Evolutionary conservation across 2,329 filamentous ascomycete species (phyloP), one percentile per base, ranked within the genome.

Genomic region (Niveomyces coronatus): DNA sequence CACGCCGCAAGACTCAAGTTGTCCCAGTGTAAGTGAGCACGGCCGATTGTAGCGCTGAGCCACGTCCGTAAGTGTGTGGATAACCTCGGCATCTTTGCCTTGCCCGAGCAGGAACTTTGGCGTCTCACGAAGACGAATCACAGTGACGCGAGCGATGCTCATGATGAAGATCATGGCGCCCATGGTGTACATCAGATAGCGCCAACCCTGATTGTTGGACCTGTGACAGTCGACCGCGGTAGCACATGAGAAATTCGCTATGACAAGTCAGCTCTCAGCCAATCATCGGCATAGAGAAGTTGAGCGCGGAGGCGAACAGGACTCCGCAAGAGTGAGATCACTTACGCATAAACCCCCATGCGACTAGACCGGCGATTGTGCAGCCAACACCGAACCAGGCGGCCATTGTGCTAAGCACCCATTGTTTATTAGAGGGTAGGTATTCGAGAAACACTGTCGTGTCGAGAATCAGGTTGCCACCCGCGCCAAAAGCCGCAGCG

Each of bases 391-490:
- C 65, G 64, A 66, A 71, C 68, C 68, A 70, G 16, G 43, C 40
- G 3, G 77, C 75, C 54, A 81, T 64, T 16, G 76, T 60, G 1
- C 74, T 80, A 15, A 81, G 50, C 17, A 81, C 63, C 75, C 76
- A 84, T 50, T 82, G 76, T 48, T 76, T 65, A 39, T 68, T 64
- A 14, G 68, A 53, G 0, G 65, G 64, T 6, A 67, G 50, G 40
- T 62, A 67, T 45, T 68, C 65, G 18, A 68, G 54, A 37, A 67
- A 65, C 26, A 68, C 61, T 4, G 64, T 64, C 4, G 76, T 79
- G 45, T 81, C 76, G 2, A 82, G 57, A 1, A 82, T 71, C 15
- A 82, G 54, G 49, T 82, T 82, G 2, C 78, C 79, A 13, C 77
- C 77, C 2, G 61, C 70, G 0, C 76, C 76, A 46, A 82, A 81